Conservation (phyloP, 78 protist species). For the Dictyostelium brefeldianum region DNA sequence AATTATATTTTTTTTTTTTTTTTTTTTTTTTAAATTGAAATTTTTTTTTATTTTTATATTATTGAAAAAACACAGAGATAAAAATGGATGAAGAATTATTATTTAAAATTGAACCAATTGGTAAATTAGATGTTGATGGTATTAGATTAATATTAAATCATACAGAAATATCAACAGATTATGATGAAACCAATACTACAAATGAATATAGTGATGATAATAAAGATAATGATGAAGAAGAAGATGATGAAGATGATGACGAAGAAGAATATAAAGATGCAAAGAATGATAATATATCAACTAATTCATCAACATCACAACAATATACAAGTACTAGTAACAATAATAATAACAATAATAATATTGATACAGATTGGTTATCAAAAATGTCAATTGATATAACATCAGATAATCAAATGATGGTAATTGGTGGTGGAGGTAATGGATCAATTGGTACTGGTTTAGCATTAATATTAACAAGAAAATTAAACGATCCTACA, state of each 20-base stretch:
- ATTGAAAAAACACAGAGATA: no score
- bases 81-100: neutral
- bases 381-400: slow-evolving; percentile 31
- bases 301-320: neutral
- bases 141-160: slow-evolving; percentile 50
- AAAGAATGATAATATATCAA: neutral
- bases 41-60: no score
- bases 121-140: slow-evolving; percentile 23
- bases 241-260: slow-evolving; percentile 4
- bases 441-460: slow-evolving; percentile 66
- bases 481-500: slow-evolving; percentile 1
- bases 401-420: slow-evolving; percentile 35
- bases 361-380: slow-evolving; percentile 31
- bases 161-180: neutral
- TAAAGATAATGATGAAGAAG: neutral
- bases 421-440: slow-evolving; percentile 79
- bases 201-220: neutral
- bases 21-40: no score
- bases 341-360: neutral
- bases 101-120: slow-evolving; percentile 21
- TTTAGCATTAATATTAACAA: slow-evolving; percentile 41
- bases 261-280: slow-evolving; percentile 1
- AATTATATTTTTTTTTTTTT: no score
- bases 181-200: neutral
- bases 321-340: neutral